Percentiles rank a stretch among this genome's conserved stretches.
phyloP scores from a whole-genome alignment of 179 eudicot genomes.

The Camellia oleifera region DNA sequence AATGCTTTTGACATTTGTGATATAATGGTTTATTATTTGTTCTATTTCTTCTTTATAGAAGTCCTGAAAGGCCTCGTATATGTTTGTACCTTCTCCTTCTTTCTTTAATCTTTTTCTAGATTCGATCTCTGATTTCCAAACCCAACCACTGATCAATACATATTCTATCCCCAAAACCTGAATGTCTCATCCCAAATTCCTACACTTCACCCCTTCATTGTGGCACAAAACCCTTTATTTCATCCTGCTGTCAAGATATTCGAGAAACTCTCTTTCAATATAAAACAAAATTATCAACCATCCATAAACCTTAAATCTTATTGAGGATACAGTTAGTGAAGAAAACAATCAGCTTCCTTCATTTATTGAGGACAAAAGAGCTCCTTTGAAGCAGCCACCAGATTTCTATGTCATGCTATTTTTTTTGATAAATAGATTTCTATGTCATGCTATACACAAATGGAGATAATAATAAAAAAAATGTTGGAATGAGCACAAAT shows the following conservation, averaged over 20 bases:
- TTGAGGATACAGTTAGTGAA: neutral
- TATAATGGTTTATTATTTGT: too few relatives aligned
- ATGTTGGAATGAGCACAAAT: neutral
- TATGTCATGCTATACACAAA: neutral
- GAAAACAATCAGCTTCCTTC: neutral
- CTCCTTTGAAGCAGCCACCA: neutral
- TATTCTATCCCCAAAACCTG: neutral
- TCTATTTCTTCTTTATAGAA: too few relatives aligned
- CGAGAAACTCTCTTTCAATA: neutral
- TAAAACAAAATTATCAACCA: neutral
- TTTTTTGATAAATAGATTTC: neutral
- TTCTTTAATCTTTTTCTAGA: too few relatives aligned
- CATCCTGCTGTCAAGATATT: neutral
- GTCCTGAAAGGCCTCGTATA: too few relatives aligned
- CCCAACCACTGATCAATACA: too few relatives aligned
- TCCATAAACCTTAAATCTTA: neutral
- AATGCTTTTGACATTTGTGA: too few relatives aligned
- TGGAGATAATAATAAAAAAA: neutral
- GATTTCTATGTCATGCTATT: neutral
- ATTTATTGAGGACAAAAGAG: neutral
- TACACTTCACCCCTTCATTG: neutral
- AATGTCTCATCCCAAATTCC: neutral
- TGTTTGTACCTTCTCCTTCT: too few relatives aligned
- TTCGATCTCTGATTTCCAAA: too few relatives aligned
- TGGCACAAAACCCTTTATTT: neutral